Percentiles rank a stretch among this genome's conserved stretches.
Evolutionary conservation across 192 early-diverging fungal species (phyloP).

Genomic region (Obelidium mucronatum): DNA sequence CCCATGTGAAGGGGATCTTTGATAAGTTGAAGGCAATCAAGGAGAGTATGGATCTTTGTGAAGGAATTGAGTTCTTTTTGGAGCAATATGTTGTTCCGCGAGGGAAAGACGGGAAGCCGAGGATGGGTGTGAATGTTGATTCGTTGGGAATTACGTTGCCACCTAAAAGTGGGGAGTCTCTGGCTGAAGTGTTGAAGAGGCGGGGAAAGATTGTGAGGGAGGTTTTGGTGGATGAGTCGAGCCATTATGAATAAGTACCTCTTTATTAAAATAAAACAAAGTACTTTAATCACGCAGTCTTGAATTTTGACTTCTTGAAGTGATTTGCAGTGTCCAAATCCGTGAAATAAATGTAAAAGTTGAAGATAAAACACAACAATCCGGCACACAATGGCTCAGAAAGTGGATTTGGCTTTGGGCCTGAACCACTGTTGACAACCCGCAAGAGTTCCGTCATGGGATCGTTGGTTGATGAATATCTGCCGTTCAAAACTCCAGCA

Average conservation of each 20-base stretch:
- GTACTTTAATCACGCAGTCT: too few species aligned
- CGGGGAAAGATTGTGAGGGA: slow-evolving; percentile 15
- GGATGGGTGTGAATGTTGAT: slow-evolving; percentile 49
- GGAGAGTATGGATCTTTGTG: slow-evolving; percentile 65
- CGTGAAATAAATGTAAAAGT: background rate
- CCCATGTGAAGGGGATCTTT: slow-evolving; percentile 33
- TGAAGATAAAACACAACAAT: background rate
- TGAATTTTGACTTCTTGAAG: slow-evolving; percentile 6
- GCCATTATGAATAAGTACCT: too few species aligned
- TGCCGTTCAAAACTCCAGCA: slow-evolving; percentile 37
- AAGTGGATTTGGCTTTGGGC: slow-evolving; percentile 19
- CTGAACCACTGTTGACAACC: background rate
- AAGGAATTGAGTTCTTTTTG: slow-evolving; percentile 87
- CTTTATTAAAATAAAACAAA: too few species aligned
- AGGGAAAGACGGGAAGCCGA: slow-evolving; percentile 63
- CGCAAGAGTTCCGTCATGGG: slow-evolving; percentile 41
- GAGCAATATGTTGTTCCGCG: slow-evolving; percentile 70
- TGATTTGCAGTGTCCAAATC: background rate
- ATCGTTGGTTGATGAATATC: slow-evolving; percentile 44
- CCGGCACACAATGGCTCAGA: slow-evolving; percentile 13
- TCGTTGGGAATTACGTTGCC: slow-evolving; percentile 12
- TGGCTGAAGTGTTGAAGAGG: slow-evolving; percentile 30
- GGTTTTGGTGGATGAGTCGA: slow-evolving; percentile 21
- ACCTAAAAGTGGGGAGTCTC: background rate
- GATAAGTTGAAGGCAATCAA: slow-evolving; percentile 19